phyloP scores from a whole-genome alignment of 1,139 yeast species.

The Pichia cactophila region DNA sequence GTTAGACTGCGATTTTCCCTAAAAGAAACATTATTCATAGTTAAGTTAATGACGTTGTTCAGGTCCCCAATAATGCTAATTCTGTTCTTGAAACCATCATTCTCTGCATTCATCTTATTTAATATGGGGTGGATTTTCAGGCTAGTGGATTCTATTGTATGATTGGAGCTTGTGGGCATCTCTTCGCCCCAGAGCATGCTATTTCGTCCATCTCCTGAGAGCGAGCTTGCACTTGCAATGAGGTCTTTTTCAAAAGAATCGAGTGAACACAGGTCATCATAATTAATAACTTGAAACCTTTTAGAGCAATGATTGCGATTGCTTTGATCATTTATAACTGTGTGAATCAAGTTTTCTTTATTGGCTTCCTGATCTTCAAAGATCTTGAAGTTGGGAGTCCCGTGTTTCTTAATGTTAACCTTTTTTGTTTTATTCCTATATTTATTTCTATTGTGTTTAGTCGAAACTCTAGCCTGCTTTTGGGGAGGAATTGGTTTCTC shows the following conservation, averaged over 20 bases:
- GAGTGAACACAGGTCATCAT: conserved; percentile 1
- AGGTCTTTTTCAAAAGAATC: conserved; percentile 6
- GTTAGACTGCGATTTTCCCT: background rate
- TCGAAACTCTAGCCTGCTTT: no score
- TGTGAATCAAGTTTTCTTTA: background rate
- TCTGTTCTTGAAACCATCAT: no score
- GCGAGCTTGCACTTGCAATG: background rate
- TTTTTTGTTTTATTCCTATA: no score
- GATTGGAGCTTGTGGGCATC: no score
- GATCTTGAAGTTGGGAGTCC: background rate
- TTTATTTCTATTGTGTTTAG: no score
- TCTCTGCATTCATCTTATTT: no score
- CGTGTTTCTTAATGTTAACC: background rate
- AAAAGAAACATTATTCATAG: background rate
- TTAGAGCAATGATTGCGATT: no score
- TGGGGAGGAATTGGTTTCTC: background rate
- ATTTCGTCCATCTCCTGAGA: background rate
- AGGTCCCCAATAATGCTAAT: background rate
- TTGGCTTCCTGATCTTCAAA: background rate
- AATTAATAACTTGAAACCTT: background rate
- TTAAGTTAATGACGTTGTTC: no score
- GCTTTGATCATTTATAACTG: background rate
- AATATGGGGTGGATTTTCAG: background rate
- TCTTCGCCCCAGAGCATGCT: background rate
- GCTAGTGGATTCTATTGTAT: background rate